Conservation (phyloP, 73 alveolate genomes). For the Strombidium stylifer region DNA sequence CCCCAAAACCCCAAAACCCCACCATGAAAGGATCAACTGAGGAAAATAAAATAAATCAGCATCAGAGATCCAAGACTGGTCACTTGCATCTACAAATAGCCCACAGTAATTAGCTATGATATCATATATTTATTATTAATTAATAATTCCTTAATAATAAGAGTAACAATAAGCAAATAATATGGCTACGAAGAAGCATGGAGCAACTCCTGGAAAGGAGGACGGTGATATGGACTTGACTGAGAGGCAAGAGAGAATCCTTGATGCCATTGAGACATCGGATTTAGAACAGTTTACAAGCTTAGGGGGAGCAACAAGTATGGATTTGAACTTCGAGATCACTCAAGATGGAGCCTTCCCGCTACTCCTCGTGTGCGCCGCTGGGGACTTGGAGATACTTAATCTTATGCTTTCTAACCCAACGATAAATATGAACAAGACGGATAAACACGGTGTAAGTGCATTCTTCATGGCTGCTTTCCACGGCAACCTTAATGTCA, state of each 20-base stretch:
- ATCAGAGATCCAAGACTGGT: no score
- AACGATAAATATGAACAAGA: slow-evolving; percentile 7
- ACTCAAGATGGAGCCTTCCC: slow-evolving; percentile 37
- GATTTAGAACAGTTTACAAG: slow-evolving; percentile 13
- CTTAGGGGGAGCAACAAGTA: slow-evolving; percentile 23
- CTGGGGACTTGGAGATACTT: slow-evolving; percentile 32
- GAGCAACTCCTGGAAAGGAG: no score
- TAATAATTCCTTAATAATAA: no score
- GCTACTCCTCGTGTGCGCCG: slow-evolving; percentile 28
- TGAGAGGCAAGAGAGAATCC: slow-evolving; percentile 5
- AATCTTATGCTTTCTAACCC: slow-evolving; percentile 17
- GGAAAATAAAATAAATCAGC: no score
- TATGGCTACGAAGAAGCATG: no score
- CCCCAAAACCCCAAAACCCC: no score
- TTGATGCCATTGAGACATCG: slow-evolving; percentile 21
- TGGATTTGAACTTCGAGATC: slow-evolving; percentile 16
- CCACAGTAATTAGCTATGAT: no score
- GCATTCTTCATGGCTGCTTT: slow-evolving; percentile 52
- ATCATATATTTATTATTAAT: no score
- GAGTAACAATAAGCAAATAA: no score
- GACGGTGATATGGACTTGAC: no score
- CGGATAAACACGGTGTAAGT: slow-evolving; percentile 40
- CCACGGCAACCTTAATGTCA: slow-evolving; percentile 22
- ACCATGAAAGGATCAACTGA: no score
- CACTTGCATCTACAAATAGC: no score